These are phyloP conservation scores for Synchytrium microbalum DNA, from an alignment of 371 early-diverging fungal genomes.

Conservation along the genomic window DNA sequence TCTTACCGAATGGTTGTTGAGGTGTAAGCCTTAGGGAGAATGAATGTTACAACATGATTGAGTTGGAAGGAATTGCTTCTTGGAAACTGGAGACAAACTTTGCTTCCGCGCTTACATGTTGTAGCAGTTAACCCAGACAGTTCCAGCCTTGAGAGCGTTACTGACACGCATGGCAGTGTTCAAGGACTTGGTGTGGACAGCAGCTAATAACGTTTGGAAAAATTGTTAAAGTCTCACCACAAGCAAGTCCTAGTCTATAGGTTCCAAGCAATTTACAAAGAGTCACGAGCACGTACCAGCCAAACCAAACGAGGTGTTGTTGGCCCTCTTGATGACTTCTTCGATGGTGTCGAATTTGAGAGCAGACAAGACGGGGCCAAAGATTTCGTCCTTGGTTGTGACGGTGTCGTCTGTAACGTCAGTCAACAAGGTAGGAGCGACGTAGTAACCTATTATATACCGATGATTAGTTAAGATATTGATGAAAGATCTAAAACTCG, in stretches of 20 bases:
- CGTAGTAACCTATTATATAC: conserved; percentile 63
- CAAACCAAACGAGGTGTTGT: conserved; percentile 28
- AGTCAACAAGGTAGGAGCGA: conserved; percentile 52
- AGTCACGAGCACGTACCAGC: no score
- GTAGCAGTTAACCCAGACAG: conserved; percentile 66
- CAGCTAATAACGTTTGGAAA: no score
- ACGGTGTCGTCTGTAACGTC: conserved; percentile 56
- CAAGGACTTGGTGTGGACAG: conserved; percentile 66
- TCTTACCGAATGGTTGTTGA: no score
- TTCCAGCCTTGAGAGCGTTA: conserved; percentile 65
- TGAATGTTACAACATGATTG: no score
- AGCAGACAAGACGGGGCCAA: conserved; percentile 77
- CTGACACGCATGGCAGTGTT: conserved; percentile 56
- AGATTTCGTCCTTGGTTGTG: conserved; percentile 51
- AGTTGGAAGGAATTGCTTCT: no score
- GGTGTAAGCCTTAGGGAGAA: no score
- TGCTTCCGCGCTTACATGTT: no score
- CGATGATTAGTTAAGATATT: conserved; percentile 52
- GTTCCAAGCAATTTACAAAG: no score
- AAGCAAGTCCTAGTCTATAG: no score
- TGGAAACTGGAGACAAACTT: no score
- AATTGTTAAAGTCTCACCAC: no score
- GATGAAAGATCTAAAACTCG: conserved; percentile 67
- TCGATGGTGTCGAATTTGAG: conserved; percentile 33
- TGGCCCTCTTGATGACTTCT: conserved; percentile 38